These are phyloP conservation scores for Phlyctochytrium planicorne DNA, from an alignment of 192 early-diverging fungal genomes.

Conservation along the genomic window DNA sequence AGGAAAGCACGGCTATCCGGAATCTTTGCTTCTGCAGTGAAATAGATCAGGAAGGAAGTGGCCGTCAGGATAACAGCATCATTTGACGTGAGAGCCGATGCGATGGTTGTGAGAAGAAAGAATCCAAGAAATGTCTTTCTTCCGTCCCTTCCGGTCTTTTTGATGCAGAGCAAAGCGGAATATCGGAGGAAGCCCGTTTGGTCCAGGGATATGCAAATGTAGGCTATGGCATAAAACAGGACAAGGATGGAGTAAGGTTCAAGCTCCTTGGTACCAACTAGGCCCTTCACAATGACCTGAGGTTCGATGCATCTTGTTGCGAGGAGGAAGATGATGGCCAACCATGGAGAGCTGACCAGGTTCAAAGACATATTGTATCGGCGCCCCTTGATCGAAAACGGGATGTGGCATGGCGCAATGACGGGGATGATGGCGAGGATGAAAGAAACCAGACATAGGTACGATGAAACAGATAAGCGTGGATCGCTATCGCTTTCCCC, in stretches of 20 bases:
- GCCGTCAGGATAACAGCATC: constrained; percentile 83
- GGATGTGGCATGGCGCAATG: constrained; percentile 59
- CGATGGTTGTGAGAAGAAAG: constrained; percentile 66
- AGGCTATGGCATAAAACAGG: constrained; percentile 76
- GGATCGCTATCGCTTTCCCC: no score
- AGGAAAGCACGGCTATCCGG: constrained; percentile 56
- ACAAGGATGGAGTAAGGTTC: constrained; percentile 82
- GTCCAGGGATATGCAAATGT: constrained; percentile 83
- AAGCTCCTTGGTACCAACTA: constrained; percentile 55
- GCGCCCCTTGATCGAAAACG: constrained; percentile 33
- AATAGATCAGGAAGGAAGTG: constrained; percentile 78
- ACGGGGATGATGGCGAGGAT: constrained; percentile 58
- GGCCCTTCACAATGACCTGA: constrained; percentile 50
- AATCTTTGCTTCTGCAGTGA: constrained; percentile 63
- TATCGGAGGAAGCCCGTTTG: constrained; percentile 65
- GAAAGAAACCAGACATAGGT: constrained; percentile 61
- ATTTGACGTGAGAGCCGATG: constrained; percentile 76
- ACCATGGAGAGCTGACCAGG: constrained; percentile 69
- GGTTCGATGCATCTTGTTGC: constrained; percentile 54
- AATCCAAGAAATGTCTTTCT: constrained; percentile 64
- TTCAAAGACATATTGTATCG: constrained; percentile 45
- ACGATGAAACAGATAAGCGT: constrained; percentile 46
- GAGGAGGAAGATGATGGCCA: constrained; percentile 69
- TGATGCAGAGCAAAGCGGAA: constrained; percentile 23
- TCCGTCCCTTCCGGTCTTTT: constrained; percentile 45